Percentiles rank a stretch among this genome's conserved stretches.
Evolutionary conservation across 805 yeast species (phyloP).

Genomic region (Yarrowia keelungensis): DNA sequence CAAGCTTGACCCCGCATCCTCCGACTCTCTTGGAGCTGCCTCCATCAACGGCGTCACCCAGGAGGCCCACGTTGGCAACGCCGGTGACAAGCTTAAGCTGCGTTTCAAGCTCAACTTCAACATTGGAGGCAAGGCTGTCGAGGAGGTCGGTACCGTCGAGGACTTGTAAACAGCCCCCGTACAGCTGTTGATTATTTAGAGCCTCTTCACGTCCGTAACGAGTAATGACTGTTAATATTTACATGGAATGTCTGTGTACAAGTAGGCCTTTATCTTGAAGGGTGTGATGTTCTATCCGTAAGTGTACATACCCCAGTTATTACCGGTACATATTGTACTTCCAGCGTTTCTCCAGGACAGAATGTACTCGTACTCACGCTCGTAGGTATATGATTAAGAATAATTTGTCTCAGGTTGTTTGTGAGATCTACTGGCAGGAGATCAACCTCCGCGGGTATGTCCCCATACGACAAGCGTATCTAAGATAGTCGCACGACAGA

Average conservation of each 20-base stretch:
- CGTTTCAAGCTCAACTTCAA: conserved; percentile 75
- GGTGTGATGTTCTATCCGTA: no score
- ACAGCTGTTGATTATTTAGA: no score
- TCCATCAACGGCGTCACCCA: conserved; percentile 62
- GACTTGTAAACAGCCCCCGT: conserved; percentile 26
- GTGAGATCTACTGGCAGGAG: neutral
- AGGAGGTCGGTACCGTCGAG: conserved; percentile 64
- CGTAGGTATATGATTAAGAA: no score
- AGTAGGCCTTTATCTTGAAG: no score
- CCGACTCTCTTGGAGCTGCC: conserved; percentile 59
- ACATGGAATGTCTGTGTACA: no score
- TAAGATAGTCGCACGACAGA: no score
- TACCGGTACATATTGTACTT: no score
- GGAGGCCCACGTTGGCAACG: conserved; percentile 49
- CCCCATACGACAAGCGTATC: no score
- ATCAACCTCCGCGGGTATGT: conserved; percentile 1
- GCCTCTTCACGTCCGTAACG: conserved; percentile 28
- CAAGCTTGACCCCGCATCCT: conserved; percentile 67
- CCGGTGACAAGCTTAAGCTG: conserved; percentile 59
- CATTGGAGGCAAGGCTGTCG: conserved; percentile 57
- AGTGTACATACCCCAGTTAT: no score
- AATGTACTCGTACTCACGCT: no score
- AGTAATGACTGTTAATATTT: conserved; percentile 34
- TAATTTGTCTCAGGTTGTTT: conserved; percentile 1
- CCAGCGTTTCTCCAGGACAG: no score